phyloP scores from a whole-genome alignment of 2,329 filamentous ascomycete species.

The Penicillium sp. region DNA sequence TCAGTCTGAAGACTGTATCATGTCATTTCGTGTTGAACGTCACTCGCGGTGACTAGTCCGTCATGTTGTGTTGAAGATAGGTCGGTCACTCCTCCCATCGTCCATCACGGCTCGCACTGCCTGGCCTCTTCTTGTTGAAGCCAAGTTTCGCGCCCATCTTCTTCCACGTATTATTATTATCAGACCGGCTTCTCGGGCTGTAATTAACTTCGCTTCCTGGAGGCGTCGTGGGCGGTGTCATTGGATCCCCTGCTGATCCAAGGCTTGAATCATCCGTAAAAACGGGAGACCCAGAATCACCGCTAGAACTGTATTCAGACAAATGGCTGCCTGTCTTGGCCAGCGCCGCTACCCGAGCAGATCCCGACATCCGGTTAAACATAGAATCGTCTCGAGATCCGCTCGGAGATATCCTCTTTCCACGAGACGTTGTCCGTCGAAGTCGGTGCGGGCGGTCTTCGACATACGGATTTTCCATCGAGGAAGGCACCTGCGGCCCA shows the following conservation, averaged over 20 bases:
- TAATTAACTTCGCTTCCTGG: conserved; percentile 38
- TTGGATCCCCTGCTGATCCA: conserved; percentile 43
- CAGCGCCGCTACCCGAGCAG: conserved; percentile 25
- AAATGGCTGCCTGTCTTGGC: conserved; percentile 32
- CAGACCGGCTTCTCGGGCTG: conserved; percentile 40
- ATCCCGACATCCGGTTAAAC: conserved; percentile 19
- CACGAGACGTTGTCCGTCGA: conserved; percentile 11
- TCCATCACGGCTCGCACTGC: conserved; percentile 22
- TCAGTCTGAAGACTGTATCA: not conserved
- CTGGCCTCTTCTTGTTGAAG: conserved; percentile 36
- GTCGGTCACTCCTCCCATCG: conserved; percentile 18
- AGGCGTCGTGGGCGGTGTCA: conserved; percentile 51
- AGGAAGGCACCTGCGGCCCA: conserved; percentile 44
- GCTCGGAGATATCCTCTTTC: conserved; percentile 18
- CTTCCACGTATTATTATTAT: conserved; percentile 51
- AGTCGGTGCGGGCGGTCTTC: conserved; percentile 22
- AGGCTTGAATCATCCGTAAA: conserved; percentile 46
- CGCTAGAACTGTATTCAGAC: conserved; percentile 36
- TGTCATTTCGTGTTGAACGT: not conserved
- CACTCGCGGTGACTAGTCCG: not conserved
- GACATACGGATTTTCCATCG: conserved; percentile 40
- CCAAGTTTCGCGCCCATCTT: conserved; percentile 51
- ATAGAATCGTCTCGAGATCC: conserved; percentile 26
- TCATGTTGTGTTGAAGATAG: not conserved
- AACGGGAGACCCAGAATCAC: conserved; percentile 34